Percentiles rank a stretch among this genome's conserved stretches.
Conservation (phyloP, 129 eudicot species). For the Flaveria bidentis region DNA sequence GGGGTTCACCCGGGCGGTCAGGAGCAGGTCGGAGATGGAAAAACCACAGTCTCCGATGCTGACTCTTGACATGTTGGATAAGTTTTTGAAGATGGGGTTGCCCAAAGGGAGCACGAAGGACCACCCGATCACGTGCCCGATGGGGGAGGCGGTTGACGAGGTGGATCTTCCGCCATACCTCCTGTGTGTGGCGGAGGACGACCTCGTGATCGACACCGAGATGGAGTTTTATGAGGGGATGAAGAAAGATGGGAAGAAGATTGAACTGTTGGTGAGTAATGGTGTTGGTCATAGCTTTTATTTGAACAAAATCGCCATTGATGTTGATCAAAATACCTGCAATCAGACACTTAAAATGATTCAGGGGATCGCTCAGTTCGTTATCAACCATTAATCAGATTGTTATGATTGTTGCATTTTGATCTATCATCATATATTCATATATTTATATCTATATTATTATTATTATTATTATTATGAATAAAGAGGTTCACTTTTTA, state of each 20-base stretch:
- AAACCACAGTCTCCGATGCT: slow-evolving; percentile 63
- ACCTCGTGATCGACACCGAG: slow-evolving; percentile 52
- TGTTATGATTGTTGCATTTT: slow-evolving; percentile 7
- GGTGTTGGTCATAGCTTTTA: slow-evolving; percentile 80
- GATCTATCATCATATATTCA: neutral
- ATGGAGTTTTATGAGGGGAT: slow-evolving; percentile 75
- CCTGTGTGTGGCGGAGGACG: slow-evolving; percentile 73
- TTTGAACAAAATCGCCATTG: slow-evolving; percentile 70
- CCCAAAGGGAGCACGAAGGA: slow-evolving; percentile 71
- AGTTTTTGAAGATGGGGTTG: slow-evolving; percentile 59
- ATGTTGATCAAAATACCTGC: slow-evolving; percentile 46
- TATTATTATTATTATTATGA: neutral
- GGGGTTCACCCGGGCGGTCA: slow-evolving; percentile 54
- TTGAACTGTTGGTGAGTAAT: slow-evolving; percentile 51
- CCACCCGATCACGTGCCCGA: slow-evolving; percentile 76
- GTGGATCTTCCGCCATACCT: slow-evolving; percentile 58
- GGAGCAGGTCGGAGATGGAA: slow-evolving; percentile 77
- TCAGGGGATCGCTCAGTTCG: slow-evolving; percentile 44
- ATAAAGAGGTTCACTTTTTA: neutral
- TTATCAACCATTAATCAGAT: slow-evolving; percentile 41
- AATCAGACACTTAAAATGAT: slow-evolving; percentile 45
- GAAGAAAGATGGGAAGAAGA: slow-evolving; percentile 54
- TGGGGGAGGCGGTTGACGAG: slow-evolving; percentile 48
- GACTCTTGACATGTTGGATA: slow-evolving; percentile 80
- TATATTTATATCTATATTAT: too few species aligned